Percentiles rank a stretch among this genome's conserved stretches.
Evolutionary conservation across 139 green algal genomes (phyloP).

Genomic region (Dunaliella sp.): DNA sequence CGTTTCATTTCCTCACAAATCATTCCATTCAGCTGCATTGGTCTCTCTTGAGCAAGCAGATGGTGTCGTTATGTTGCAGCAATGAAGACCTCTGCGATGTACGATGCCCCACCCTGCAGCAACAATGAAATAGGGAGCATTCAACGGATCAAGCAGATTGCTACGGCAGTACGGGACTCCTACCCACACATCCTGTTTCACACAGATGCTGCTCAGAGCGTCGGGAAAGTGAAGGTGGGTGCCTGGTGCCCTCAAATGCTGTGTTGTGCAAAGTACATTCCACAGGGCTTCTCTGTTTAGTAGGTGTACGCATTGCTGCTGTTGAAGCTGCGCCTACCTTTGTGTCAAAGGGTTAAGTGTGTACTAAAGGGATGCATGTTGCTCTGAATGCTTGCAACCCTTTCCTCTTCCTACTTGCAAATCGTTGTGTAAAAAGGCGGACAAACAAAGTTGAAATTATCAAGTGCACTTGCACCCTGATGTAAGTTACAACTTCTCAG

Average conservation of each 20-base stretch:
- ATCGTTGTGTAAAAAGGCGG: too few species aligned
- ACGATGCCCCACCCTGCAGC: background rate
- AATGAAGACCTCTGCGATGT: background rate
- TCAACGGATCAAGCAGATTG: slow-evolving; percentile 51
- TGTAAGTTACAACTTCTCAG: too few species aligned
- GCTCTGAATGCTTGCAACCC: background rate
- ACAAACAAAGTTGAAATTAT: too few species aligned
- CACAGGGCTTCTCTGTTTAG: background rate
- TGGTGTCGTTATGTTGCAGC: too few species aligned
- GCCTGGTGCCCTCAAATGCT: background rate
- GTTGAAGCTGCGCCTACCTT: background rate
- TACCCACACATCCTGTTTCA: slow-evolving; percentile 53
- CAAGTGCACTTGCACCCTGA: too few species aligned
- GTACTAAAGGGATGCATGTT: background rate
- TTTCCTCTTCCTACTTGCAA: too few species aligned
- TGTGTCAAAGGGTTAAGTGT: background rate
- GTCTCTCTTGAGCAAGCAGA: too few species aligned
- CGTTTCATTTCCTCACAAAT: too few species aligned
- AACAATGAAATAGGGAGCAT: slow-evolving; percentile 51
- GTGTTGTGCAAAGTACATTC: background rate
- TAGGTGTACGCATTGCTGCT: background rate
- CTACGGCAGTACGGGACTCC: slow-evolving; percentile 11
- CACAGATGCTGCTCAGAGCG: slow-evolving; percentile 73
- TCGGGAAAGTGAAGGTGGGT: slow-evolving; percentile 60
- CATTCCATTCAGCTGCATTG: too few species aligned